phyloP scores from a whole-genome alignment of 1,284 basidiomycete genomes.

The Ceratobasidium papillatum region DNA sequence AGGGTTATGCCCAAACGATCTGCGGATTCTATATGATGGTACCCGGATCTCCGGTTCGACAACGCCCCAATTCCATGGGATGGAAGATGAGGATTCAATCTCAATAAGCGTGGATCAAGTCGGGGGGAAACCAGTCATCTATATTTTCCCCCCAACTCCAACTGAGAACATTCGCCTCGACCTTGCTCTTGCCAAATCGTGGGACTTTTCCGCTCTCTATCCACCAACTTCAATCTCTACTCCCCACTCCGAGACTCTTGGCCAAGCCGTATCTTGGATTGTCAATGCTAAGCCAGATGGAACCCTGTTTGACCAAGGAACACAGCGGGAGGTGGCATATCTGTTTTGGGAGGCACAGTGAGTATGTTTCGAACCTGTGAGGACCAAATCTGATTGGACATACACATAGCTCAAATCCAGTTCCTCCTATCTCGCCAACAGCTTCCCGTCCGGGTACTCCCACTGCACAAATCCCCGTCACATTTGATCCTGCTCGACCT shows the following conservation, averaged over 20 bases:
- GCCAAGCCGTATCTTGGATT: conserved; percentile 48
- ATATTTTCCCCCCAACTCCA: conserved; percentile 41
- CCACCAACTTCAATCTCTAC: conserved; percentile 41
- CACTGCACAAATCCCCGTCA: background rate
- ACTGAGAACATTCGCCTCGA: conserved; percentile 42
- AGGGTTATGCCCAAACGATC: too few relatives aligned
- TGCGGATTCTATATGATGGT: too few relatives aligned
- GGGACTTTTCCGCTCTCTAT: conserved; percentile 48
- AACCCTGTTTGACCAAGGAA: conserved; percentile 47
- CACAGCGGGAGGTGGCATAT: conserved; percentile 49
- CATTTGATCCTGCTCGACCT: conserved; percentile 5
- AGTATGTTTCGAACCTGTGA: conserved; percentile 1
- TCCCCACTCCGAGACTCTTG: background rate
- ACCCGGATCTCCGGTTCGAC: too few relatives aligned
- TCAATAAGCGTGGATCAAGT: too few relatives aligned
- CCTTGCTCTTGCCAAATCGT: conserved; percentile 45
- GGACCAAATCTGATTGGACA: conserved; percentile 47
- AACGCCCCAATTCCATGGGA: too few relatives aligned
- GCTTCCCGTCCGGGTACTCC: conserved; percentile 6
- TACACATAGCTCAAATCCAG: background rate
- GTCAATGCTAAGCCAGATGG: conserved; percentile 49
- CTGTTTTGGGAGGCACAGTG: conserved; percentile 54
- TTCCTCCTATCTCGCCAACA: background rate
- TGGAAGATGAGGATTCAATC: too few relatives aligned
- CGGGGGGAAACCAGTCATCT: conserved; percentile 45